Conservation (phyloP, 768 basidiomycete species). For the Scleroderma bovista region DNA sequence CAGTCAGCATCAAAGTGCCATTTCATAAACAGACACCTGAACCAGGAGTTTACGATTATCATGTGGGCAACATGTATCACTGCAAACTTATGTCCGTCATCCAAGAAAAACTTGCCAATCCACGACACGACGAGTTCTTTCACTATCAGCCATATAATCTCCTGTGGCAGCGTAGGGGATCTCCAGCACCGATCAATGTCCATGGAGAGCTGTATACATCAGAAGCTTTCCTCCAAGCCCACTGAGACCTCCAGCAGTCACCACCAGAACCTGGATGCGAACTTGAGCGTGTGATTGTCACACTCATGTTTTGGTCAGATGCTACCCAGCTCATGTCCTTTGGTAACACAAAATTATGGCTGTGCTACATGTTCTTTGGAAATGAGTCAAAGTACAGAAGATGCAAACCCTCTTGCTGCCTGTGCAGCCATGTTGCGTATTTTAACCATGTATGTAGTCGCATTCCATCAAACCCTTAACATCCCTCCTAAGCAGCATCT, state of each 20-base stretch:
- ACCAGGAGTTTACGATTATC: neutral
- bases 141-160: conserved; percentile 19
- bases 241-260: conserved; percentile 12
- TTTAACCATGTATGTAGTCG: neutral
- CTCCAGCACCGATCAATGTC: neutral
- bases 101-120: conserved; percentile 10
- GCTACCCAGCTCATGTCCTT: conserved; percentile 27
- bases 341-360: conserved; percentile 23
- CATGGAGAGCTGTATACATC: conserved; percentile 19
- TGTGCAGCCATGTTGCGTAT: neutral
- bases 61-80: conserved; percentile 6
- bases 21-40: conserved; percentile 7
- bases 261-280: conserved; percentile 11
- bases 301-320: conserved; percentile 30
- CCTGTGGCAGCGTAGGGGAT: conserved; percentile 2
- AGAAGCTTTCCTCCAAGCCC: conserved; percentile 11
- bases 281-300: conserved; percentile 9
- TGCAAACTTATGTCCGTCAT: conserved; percentile 8
- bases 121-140: conserved; percentile 3
- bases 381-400: conserved; percentile 17
- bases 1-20: conserved; percentile 3
- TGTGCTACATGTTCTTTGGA: conserved; percentile 19
- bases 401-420: neutral
- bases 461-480: neutral
- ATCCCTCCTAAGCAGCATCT: neutral